Evolutionary conservation across 176 grass and related monocot species (phyloP), one percentile per base, ranked within the genome.

Genomic region (Musa acuminata): DNA sequence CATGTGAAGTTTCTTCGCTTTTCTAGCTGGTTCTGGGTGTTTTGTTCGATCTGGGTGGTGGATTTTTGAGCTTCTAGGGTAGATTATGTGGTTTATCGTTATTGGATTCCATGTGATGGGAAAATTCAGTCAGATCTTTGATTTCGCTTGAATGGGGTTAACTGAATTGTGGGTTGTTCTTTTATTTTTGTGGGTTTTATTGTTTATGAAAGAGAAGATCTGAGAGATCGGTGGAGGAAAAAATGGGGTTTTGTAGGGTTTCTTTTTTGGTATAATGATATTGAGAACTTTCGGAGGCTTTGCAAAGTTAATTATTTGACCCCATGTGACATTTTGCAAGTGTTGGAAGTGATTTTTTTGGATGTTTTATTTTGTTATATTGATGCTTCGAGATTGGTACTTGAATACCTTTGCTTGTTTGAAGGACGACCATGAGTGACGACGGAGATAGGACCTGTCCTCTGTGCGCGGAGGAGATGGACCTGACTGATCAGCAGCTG

Each of bases 391-490:
- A 5, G 11, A 0, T 57, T 17, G 16, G 16, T 57, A 57, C 69
- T 49, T 14, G 2, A 58, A 75, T 74, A 43, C 71, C 76, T 77
- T 67, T 8, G 12, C 49, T 26, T 74, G 23, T 57, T 53, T 80
- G 20, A 51, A 99, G 95, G 84, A 94, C 81, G 73, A 86, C 80
- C 51, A 99, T 94, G 95, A 91, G 90, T 58, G 95, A 99, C 43
- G 91, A 94, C 17, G 95, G 91, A 87, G 95, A 99, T 49, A 86
- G 83, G 72, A 91, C 86, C 76, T 99, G 95, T 81, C 95, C 95
- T n/a, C 86, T 99, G 49, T 99, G 91, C 11, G 86, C 95, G 1
- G 95, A 99, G 88, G 88, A 99, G 75, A 99, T 99, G 95, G 95
- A 94, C 91, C 75, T 94, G 66, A 99, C 95, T 70, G 93, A 92